Base-by-base conservation (phyloP, 441 rosid species). In the Breynia disticha region DNA sequence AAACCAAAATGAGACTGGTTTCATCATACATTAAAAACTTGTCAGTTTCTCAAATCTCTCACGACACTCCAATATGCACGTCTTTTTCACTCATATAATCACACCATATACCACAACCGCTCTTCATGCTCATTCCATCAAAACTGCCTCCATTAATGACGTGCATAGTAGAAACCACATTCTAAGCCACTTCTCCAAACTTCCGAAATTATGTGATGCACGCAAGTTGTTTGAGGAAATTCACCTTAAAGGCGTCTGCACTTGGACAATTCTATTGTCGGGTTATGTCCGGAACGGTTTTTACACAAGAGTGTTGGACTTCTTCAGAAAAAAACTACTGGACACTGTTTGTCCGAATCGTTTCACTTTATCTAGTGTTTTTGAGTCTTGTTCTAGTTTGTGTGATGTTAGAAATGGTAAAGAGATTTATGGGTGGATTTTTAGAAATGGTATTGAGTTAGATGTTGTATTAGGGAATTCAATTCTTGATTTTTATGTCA, bases 371-470 rank as follows among this genome's bases (percentile, higher is more conserved):
- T 77, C 81, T 0, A 65, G 63, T 39, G 68, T 78, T 52, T 63
- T 78, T 54, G 78, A 76, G 67, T 65, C 74, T 60, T 80, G 81
- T 52, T 68, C 79, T 46, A 60, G 75, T 56, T 64, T 74, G 41
- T 14, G 46, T 55, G 65, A 69, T 52, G 47, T 74, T 11, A 62
- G 63, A 38, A 19, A 55, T 7, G 86, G 86, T 19, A 78, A 67
- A 61, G 67, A 16, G 16, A 63, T 78, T 59, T 83, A 80, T 21
- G 83, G 79, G 38, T 80, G 86, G 83, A 70, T 72, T 3, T n/a
- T 78, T 37, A 67, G 64, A 19, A 76, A 62, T 54, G 72, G 61
- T 39, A 48, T 73, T 57, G 68, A 14, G 19, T 60, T 68, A 7
- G 78, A 80, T 57, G 64, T 60, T n/a, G 67, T 67, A 50, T 60